Evolutionary conservation across 2,329 filamentous ascomycete species (phyloP), one percentile per base, ranked within the genome.

Genomic region (Colletotrichum agaves): DNA sequence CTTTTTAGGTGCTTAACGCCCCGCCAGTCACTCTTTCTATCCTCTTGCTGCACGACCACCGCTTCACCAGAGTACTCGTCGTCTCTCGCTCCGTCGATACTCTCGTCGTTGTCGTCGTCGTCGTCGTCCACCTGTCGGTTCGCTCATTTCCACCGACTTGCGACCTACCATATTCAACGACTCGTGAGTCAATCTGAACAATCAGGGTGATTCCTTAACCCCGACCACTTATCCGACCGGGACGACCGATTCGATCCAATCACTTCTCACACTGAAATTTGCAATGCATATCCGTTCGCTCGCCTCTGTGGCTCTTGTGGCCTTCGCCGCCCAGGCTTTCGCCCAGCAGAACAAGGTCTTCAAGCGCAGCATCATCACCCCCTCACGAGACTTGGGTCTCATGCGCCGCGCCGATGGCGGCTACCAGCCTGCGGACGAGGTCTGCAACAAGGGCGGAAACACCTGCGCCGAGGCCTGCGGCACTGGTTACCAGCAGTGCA

Each of bases 381-480:
- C 33, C 33, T 52, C 61, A 41, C 62, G 63, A 59, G 77, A 77
- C 55, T 70, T 84, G 71, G 81, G 83, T 65, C 75, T 85, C 58
- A 75, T 75, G 52, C 80, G 77, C 72, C 83, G 83, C 74, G 78
- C 79, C 72, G 80, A 74, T 71, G 77, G 75, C 73, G 85, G 80
- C 72, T 88, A 86, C 78, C 77, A 79, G 76, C 86, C 82, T 60
- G 78, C 82, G 67, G 78, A 83, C 75, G 79, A 79, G 61, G 73
- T 78, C 68, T 89, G 86, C 75, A 81, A 81, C 56, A 72, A 77
- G 13, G 87, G 85, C 68, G 69, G 69, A 31, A 74, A 76, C 61
- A 86, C 84, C 43, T 89, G 87, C 77, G 81, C 80, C 55, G 82
- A 86, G 71, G 85, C 86, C 52, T 89, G 87, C 75, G 87, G 87